Evolutionary conservation across 2,329 filamentous ascomycete species (phyloP).

Genomic region (Lasiodiplodia sp.): DNA sequence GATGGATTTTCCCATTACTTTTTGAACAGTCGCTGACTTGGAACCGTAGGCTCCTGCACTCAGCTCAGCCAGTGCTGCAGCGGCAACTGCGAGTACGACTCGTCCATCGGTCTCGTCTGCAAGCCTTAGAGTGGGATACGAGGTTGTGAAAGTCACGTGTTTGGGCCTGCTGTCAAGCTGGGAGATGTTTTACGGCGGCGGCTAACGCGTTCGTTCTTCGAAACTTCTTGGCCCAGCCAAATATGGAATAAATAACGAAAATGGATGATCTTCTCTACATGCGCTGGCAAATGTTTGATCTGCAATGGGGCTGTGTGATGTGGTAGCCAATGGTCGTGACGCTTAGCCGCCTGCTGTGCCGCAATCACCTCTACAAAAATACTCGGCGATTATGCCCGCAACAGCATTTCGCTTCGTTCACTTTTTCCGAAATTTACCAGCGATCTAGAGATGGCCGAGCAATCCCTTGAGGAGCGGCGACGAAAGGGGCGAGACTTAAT

Average conservation of each 20-base stretch:
- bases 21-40: not conserved
- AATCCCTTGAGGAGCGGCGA: not conserved
- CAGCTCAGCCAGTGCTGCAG: conserved; percentile 14
- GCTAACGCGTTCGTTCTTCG: not conserved
- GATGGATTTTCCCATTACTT: not conserved
- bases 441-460: not conserved
- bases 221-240: not conserved
- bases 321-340: not conserved
- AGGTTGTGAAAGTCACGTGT: not conserved
- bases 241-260: not conserved
- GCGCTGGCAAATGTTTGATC: not conserved
- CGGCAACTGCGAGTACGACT: conserved; percentile 22
- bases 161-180: not conserved
- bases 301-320: not conserved
- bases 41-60: not conserved
- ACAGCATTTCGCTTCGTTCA: not conserved
- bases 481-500: not conserved
- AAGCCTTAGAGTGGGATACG: not conserved
- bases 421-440: not conserved
- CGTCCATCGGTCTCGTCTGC: not conserved
- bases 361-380: not conserved
- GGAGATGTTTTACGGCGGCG: too few relatives aligned
- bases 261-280: not conserved
- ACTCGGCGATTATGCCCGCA: not conserved
- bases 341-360: conserved; percentile 12